Evolutionary conservation across 352 stramenopile genomes (phyloP).

Genomic region (Blastocystis sp.): DNA sequence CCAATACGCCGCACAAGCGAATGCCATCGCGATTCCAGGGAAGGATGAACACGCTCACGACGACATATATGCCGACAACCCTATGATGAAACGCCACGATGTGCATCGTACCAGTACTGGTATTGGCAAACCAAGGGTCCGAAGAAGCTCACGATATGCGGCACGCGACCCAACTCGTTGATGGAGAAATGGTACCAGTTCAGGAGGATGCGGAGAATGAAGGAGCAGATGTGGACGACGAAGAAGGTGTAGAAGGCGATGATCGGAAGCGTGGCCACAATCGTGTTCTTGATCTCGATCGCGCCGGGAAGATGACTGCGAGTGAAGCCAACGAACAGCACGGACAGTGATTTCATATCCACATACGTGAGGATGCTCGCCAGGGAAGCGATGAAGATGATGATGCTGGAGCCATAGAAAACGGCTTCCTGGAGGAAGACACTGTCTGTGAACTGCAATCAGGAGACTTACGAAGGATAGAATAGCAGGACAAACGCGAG

Average conservation of each 20-base stretch:
- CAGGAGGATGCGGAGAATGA: slow-evolving; percentile 24
- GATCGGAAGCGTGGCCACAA: background rate
- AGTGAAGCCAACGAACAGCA: background rate
- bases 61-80: slow-evolving; percentile 48
- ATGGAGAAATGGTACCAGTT: slow-evolving; percentile 65
- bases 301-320: slow-evolving; percentile 35
- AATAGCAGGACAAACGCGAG: background rate
- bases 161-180: slow-evolving; percentile 20
- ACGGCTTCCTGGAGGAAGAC: slow-evolving; percentile 21
- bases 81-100: background rate
- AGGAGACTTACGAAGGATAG: background rate
- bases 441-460: background rate
- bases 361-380: slow-evolving; percentile 49
- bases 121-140: slow-evolving; percentile 53
- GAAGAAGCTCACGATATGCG: slow-evolving; percentile 24
- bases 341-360: background rate
- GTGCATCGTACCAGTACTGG: slow-evolving; percentile 40
- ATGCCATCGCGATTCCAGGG: slow-evolving; percentile 34
- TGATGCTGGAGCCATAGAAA: slow-evolving; percentile 22
- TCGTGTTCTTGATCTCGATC: background rate
- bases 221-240: slow-evolving; percentile 7
- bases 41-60: slow-evolving; percentile 1
- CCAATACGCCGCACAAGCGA: slow-evolving; percentile 12
- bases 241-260: slow-evolving; percentile 11
- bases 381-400: slow-evolving; percentile 12